Conservation (phyloP, 441 rosid species). For the Populus hybrid region DNA sequence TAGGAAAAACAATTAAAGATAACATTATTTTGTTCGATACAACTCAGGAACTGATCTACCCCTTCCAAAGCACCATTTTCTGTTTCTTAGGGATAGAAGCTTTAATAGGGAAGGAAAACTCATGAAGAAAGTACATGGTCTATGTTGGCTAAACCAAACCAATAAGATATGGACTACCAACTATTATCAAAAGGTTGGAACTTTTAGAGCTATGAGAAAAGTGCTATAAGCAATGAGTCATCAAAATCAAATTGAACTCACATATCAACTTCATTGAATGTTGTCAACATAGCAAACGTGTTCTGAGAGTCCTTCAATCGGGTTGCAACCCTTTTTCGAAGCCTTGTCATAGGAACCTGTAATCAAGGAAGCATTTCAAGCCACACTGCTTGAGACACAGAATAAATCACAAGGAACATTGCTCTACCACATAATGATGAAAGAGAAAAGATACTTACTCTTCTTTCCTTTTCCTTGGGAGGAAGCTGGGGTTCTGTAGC, state of each 20-base stretch:
- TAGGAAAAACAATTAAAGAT: background rate
- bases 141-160: background rate
- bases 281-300: conserved; percentile 90
- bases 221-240: background rate
- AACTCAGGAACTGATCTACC: background rate
- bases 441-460: conserved; percentile 44
- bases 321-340: conserved; percentile 84
- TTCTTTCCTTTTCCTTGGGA: conserved; percentile 96
- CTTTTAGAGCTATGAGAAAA: background rate
- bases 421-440: background rate
- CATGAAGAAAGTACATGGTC: background rate
- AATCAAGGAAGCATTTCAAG: conserved; percentile 17
- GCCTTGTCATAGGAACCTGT: conserved; percentile 98
- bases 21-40: background rate
- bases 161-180: background rate
- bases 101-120: background rate
- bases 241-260: conserved; percentile 34
- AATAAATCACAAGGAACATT: background rate
- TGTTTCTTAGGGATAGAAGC: too few relatives aligned
- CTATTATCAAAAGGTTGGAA: background rate
- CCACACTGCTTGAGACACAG: conserved; percentile 8
- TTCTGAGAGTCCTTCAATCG: conserved; percentile 91
- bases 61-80: too few relatives aligned
- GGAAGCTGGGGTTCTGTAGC: conserved; percentile 93
- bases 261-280: conserved; percentile 99